These are phyloP conservation scores for Fraxinus americana DNA, from an alignment of 257 asterid species.

Conservation along the genomic window DNA sequence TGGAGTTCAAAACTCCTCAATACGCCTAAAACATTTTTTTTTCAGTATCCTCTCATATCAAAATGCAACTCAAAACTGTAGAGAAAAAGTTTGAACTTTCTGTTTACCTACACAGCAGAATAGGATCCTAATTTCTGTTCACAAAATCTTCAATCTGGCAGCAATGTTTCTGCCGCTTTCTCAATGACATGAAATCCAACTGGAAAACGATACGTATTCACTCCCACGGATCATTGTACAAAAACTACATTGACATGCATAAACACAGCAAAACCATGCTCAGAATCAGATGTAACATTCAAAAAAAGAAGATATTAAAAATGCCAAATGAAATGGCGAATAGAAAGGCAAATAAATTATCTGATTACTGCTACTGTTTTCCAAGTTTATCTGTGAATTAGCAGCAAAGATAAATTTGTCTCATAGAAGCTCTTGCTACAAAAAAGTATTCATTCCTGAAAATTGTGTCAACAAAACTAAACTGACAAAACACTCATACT, in stretches of 20 bases:
- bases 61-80: no score
- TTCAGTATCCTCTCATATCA: no score
- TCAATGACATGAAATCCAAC: background rate
- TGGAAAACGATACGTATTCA: background rate
- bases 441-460: conserved; percentile 27
- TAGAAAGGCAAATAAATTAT: background rate
- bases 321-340: background rate
- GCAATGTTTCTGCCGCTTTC: background rate
- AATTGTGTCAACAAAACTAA: conserved; percentile 29
- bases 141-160: background rate
- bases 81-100: no score
- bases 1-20: no score
- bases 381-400: conserved; percentile 30
- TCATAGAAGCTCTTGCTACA: conserved; percentile 30
- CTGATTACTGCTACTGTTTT: conserved; percentile 2
- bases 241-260: background rate
- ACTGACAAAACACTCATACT: conserved; percentile 30
- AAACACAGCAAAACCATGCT: background rate
- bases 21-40: no score
- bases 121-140: background rate
- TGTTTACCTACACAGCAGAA: background rate
- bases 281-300: background rate
- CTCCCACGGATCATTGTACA: background rate
- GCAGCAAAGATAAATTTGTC: conserved; percentile 29
- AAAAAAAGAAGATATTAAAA: background rate